Conservation (phyloP, 2,329 filamentous ascomycete species). For the Epichloe elymi region DNA sequence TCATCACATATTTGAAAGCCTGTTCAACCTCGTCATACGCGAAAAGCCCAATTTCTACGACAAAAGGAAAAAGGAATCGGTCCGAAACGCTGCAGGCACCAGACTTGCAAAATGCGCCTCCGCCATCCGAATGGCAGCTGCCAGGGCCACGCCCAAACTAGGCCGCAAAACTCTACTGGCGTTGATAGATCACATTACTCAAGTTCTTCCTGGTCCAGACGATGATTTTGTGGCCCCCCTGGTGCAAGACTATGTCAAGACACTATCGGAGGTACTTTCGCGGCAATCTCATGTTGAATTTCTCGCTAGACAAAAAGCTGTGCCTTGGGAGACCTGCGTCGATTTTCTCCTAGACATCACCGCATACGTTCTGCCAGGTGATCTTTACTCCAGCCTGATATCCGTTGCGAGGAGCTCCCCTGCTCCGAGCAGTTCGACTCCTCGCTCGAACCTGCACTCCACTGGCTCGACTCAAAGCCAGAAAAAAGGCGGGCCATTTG, state of each 20-base stretch:
- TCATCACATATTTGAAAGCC: conserved; percentile 64
- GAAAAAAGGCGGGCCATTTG: conserved; percentile 13
- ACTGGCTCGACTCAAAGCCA: conserved; percentile 18
- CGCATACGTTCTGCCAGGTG: conserved; percentile 31
- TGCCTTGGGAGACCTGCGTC: conserved; percentile 55
- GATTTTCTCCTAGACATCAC: conserved; percentile 58
- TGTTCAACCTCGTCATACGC: conserved; percentile 55
- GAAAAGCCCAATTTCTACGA: conserved; percentile 56
- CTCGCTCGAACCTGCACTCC: conserved; percentile 17
- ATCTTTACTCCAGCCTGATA: conserved; percentile 12
- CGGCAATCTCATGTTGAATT: conserved; percentile 71
- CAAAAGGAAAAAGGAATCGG: conserved; percentile 31
- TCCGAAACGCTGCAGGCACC: conserved; percentile 34
- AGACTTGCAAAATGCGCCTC: conserved; percentile 58
- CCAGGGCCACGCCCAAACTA: conserved; percentile 53
- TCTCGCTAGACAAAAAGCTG: conserved; percentile 40
- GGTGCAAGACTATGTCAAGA: conserved; percentile 64
- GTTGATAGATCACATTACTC: conserved; percentile 68
- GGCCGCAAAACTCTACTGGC: conserved; percentile 66
- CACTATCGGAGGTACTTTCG: conserved; percentile 55
- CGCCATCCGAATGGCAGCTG: conserved; percentile 58
- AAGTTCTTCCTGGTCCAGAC: conserved; percentile 51
- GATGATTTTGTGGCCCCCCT: conserved; percentile 59
- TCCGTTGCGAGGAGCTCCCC: conserved; percentile 26
- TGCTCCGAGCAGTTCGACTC: conserved; percentile 23